Evolutionary conservation across 208 protist genomes (phyloP), one percentile per base, ranked within the genome.

Genomic region (Trypanosoma scelopori): DNA sequence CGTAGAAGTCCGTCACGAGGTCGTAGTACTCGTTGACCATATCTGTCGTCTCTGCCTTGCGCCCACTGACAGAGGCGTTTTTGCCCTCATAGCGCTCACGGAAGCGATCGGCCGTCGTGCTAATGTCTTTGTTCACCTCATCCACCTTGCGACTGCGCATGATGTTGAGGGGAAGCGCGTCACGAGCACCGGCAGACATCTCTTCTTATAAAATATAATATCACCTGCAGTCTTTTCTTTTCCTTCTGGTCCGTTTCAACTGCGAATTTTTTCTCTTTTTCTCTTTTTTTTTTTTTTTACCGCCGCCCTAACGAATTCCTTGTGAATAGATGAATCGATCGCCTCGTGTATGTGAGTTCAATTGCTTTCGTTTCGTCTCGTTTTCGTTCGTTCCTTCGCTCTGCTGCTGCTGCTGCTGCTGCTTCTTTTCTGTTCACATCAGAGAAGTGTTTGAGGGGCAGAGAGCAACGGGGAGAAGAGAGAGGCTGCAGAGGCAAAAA

Each of bases 11-110:
- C 39, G 96, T 98, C 50, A 96, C 96, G n/a, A 98, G 72, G 79
- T 99, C 95, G 80, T 98, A 99, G 86, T 98, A 99, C 68, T 91
- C 81, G 73, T 98, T 98, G 51, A 98, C 94, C 80, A 95, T 81
- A 25, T 76, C 82, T 16, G 84, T 91, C 50, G 88, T 79, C 48
- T 84, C 82, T 37, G 57, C 76, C 70, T 91, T 88, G 77, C 86
- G 85, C 45, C 84, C 79, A 22, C 80, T 71, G 20, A 83, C 62
- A 42, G 71, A 79, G 37, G 67, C 84, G 65, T 86, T 88, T 39
- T 80, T 51, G 5, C 70, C 55, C 39, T 90, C 79, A 69, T 90
- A 95, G 66, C 88, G 88, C 60, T 91, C 76, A 52, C 80, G 78
- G 62, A 93, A 91, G 71, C 87, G 86, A 62, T 85, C 79, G 28